These are phyloP conservation scores for Russula sp. DNA, from an alignment of 768 basidiomycete genomes.

Conservation along the genomic window DNA sequence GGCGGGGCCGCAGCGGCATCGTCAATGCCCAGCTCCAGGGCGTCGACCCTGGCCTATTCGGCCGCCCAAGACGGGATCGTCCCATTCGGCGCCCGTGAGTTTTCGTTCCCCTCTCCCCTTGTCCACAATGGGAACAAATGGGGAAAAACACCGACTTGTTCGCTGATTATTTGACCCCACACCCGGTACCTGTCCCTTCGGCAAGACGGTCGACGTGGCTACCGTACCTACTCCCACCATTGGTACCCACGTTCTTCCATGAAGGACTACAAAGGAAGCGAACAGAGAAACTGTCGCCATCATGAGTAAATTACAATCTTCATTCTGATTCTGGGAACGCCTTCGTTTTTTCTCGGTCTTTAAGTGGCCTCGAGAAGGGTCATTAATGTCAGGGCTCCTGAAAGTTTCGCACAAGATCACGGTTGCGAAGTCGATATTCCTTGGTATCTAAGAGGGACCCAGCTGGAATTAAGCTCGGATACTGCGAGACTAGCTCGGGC, in stretches of 20 bases:
- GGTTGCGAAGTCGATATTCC: background rate
- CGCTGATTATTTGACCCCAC: background rate
- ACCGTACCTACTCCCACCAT: slow-evolving; percentile 5
- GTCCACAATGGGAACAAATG: background rate
- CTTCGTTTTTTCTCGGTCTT: background rate
- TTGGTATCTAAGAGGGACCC: background rate
- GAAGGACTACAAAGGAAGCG: background rate
- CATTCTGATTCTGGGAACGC: background rate
- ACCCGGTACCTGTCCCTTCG: slow-evolving; percentile 22
- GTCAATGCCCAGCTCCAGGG: slow-evolving; percentile 49
- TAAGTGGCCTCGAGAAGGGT: too few relatives aligned
- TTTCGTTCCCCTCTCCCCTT: slow-evolving; percentile 2
- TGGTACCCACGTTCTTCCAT: background rate
- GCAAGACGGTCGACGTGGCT: slow-evolving; percentile 9
- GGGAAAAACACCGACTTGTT: background rate
- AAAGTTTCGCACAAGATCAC: background rate
- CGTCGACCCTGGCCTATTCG: slow-evolving; percentile 49
- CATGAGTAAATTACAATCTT: too few relatives aligned
- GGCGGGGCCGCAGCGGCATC: slow-evolving; percentile 31
- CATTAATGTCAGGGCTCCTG: background rate
- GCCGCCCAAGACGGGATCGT: slow-evolving; percentile 45
- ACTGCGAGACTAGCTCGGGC: background rate
- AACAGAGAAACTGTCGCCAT: background rate
- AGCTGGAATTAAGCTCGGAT: background rate
- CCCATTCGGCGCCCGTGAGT: slow-evolving; percentile 42